Conservation (phyloP, 345 rosid genomes). For the Linum trigynum region DNA sequence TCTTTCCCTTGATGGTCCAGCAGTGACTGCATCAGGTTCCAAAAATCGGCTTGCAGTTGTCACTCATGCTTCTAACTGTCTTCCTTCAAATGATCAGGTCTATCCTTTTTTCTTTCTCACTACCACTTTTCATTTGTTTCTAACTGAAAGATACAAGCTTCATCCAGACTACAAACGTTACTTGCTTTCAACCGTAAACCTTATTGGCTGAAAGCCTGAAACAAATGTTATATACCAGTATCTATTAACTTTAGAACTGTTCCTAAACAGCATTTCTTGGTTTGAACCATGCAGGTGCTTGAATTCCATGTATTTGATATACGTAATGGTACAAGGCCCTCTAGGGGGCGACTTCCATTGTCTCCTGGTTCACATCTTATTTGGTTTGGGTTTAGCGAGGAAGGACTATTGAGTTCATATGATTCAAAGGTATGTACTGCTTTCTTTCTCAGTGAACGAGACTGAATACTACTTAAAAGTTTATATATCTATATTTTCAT, state of each 20-base stretch:
- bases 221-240: no score
- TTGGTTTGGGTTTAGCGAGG: conserved; percentile 92
- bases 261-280: conserved; percentile 8
- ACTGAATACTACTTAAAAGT: background rate
- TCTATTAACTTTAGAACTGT: background rate
- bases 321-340: conserved; percentile 43
- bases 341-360: conserved; percentile 61
- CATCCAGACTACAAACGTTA: no score
- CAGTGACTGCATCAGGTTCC: conserved; percentile 77
- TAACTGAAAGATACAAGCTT: background rate
- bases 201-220: background rate
- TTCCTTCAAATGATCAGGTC: conserved; percentile 83
- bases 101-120: background rate
- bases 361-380: conserved; percentile 68
- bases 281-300: conserved; percentile 49
- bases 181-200: background rate
- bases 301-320: conserved; percentile 61
- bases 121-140: background rate
- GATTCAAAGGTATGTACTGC: conserved; percentile 63
- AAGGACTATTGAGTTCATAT: conserved; percentile 70
- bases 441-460: conserved; percentile 2
- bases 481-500: conserved; percentile 4
- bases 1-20: conserved; percentile 78
- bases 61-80: conserved; percentile 69
- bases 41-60: conserved; percentile 73